Base-by-base conservation (phyloP, 2,329 filamentous ascomycete genomes). In the Aspergillus brunneoviolaceus region DNA sequence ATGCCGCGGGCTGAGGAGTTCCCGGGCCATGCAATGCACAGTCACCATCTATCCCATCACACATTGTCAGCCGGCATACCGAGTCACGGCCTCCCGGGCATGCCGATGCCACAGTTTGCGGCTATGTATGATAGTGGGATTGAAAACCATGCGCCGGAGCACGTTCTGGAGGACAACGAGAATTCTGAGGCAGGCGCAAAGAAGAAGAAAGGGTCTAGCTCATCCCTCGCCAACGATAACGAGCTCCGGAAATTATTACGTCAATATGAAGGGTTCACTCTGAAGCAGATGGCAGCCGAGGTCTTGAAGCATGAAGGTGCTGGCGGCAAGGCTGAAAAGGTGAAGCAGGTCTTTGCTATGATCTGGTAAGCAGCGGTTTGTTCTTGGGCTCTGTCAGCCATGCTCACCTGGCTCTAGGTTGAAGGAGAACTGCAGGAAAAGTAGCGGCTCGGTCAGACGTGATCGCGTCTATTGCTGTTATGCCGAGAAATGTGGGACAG, bases 401-500 rank as follows among this genome's bases (percentile, higher is more conserved):
- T 60, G 42, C 59, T 67, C 29, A 71, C 58, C 21, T 45, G 19
- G 23, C 23, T 39, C 55, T 62, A 81, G 79, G 80, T 66, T 82
- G 65, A 76, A 75, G 61, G 78, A 81, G 63, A 81, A 79, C 56
- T 81, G 79, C 59, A 72, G 76, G 51, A 79, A 78, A 67, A 79
- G 76, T 58, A 77, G 67, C 62, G 77, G 76, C 19, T 97, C 95
- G 5, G 94, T 98, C 0, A 92, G 95, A 6, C 85, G 95, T 69
- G 95, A 95, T 65, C 85, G 94, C 60, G 95, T 99, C 2, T 99
- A 98, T 76, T 92, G 93, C 61, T 93, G 93, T 74, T 99, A 99
- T 75, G 95, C 94, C 51, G 92, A 91, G 27, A 87, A 91, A 64
- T 99, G 95, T 76, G 93, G 91, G 49, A 96, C 89, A 5, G 93